phyloP scores from a whole-genome alignment of 1,284 basidiomycete genomes.

The Singerocomus inundabilis region DNA sequence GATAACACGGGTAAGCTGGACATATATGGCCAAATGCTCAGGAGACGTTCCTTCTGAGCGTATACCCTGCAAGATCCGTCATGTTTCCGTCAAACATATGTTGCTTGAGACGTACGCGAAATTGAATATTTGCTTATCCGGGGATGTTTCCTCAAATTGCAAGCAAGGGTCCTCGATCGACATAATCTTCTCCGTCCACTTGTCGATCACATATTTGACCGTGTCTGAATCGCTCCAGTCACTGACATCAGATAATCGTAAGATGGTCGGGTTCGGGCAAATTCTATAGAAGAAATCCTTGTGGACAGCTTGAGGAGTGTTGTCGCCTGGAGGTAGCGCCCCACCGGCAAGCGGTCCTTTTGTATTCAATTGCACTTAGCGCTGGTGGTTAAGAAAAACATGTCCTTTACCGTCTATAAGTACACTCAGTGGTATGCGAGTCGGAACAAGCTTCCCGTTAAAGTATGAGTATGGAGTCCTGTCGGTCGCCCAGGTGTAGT shows the following conservation, averaged over 20 bases:
- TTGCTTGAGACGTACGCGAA: slow-evolving; percentile 22
- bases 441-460: slow-evolving; percentile 35
- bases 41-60: slow-evolving; percentile 28
- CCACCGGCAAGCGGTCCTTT: slow-evolving; percentile 41
- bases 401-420: slow-evolving; percentile 20
- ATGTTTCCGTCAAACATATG: background rate
- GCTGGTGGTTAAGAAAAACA: background rate
- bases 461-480: slow-evolving; percentile 29
- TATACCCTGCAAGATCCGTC: slow-evolving; percentile 30
- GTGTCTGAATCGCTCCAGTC: slow-evolving; percentile 22
- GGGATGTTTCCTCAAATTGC: slow-evolving; percentile 27
- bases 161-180: slow-evolving; percentile 35
- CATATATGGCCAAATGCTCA: slow-evolving; percentile 39
- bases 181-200: slow-evolving; percentile 32
- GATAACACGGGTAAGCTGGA: slow-evolving; percentile 37
- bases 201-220: slow-evolving; percentile 25
- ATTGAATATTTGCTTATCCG: slow-evolving; percentile 32
- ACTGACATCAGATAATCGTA: slow-evolving; percentile 22
- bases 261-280: slow-evolving; percentile 35
- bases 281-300: slow-evolving; percentile 36
- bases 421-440: slow-evolving; percentile 35
- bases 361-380: background rate
- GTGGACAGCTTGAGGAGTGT: slow-evolving; percentile 35
- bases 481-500: slow-evolving; percentile 36
- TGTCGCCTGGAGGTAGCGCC: slow-evolving; percentile 29